These are phyloP conservation scores for Peterozyma toletana DNA, from an alignment of 805 yeast species.

Conservation along the genomic window DNA sequence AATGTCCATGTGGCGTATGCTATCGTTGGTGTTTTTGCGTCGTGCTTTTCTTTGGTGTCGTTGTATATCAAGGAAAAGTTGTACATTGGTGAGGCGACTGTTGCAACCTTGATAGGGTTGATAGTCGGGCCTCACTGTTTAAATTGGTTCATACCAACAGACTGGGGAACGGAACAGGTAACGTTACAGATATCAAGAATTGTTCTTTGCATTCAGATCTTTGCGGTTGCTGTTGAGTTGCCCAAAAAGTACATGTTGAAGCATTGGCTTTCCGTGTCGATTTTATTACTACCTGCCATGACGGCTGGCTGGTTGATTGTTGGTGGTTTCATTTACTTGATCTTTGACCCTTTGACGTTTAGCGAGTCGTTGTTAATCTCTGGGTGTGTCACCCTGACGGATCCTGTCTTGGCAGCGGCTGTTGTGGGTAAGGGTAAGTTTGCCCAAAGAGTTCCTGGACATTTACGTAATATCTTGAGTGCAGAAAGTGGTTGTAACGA, in stretches of 20 bases:
- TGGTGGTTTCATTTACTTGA: slow-evolving; percentile 53
- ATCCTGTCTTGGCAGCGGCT: slow-evolving; percentile 69
- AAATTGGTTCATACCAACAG: slow-evolving; percentile 47
- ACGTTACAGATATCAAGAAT: slow-evolving; percentile 56
- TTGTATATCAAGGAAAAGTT: slow-evolving; percentile 50
- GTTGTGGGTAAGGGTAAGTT: slow-evolving; percentile 70
- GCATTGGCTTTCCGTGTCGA: slow-evolving; percentile 50
- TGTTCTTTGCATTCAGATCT: slow-evolving; percentile 63
- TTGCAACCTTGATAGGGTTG: slow-evolving; percentile 56
- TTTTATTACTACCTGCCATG: slow-evolving; percentile 63
- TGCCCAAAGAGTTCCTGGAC: slow-evolving; percentile 60
- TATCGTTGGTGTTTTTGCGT: slow-evolving; percentile 52
- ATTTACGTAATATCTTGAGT: slow-evolving; percentile 49
- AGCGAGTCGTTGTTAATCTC: slow-evolving; percentile 51
- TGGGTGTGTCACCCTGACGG: slow-evolving; percentile 74
- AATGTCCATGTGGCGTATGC: slow-evolving; percentile 39
- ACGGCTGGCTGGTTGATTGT: slow-evolving; percentile 62
- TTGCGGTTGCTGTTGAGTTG: slow-evolving; percentile 66
- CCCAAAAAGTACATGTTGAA: slow-evolving; percentile 59
- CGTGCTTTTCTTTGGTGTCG: slow-evolving; percentile 51
- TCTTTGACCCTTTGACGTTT: slow-evolving; percentile 51
- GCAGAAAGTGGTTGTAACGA: slow-evolving; percentile 77
- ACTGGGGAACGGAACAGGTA: slow-evolving; percentile 52
- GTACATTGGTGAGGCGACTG: slow-evolving; percentile 62
- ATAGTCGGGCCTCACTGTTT: slow-evolving; percentile 55